phyloP scores from a whole-genome alignment of 345 rosid genomes.

The Acer negundo region DNA sequence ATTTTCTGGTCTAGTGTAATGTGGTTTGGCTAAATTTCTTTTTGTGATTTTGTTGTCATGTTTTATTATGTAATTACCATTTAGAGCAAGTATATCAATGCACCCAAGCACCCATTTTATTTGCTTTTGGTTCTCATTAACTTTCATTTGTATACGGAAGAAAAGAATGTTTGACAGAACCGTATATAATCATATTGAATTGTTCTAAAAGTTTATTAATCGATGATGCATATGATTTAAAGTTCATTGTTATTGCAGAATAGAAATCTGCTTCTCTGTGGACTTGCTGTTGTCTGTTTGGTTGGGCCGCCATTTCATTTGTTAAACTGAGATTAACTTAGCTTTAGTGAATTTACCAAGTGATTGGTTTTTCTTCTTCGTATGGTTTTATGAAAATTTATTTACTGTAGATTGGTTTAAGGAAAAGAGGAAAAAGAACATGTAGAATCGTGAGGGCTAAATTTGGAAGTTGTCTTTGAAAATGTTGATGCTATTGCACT shows the following conservation, averaged over 20 bases:
- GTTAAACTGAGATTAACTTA: background rate
- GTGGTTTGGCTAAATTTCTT: background rate
- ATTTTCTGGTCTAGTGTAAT: background rate
- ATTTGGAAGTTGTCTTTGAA: background rate
- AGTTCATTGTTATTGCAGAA: background rate
- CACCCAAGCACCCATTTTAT: background rate
- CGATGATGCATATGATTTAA: background rate
- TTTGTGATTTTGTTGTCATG: background rate
- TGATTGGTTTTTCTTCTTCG: background rate
- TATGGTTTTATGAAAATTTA: background rate
- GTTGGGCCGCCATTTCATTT: background rate
- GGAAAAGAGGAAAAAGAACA: background rate
- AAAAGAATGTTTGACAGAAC: background rate
- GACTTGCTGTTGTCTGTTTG: background rate
- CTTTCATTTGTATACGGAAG: background rate
- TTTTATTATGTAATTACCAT: background rate
- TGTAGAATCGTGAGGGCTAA: background rate
- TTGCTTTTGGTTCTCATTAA: background rate
- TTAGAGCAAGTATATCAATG: background rate
- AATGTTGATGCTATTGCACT: background rate
- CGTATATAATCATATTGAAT: background rate
- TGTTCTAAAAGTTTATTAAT: background rate
- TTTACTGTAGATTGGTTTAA: background rate
- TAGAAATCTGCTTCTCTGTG: background rate
- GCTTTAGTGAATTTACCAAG: background rate